phyloP scores from a whole-genome alignment of 2,329 filamentous ascomycete genomes.

The Rutstroemia sp. region DNA sequence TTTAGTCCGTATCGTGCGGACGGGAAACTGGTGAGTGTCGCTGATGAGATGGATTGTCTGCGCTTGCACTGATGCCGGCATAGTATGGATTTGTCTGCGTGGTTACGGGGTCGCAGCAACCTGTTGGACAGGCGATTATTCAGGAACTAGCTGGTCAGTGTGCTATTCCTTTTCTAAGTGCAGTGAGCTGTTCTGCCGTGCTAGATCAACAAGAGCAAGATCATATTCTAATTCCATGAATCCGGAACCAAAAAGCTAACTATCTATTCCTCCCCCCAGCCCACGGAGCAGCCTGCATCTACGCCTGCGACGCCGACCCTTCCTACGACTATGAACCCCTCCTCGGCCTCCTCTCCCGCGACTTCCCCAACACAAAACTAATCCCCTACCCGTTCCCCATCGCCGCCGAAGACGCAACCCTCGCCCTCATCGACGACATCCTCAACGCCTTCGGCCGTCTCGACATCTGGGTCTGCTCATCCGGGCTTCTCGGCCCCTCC shows the following conservation, averaged over 20 bases:
- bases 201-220: no score
- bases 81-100: constrained; percentile 47
- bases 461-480: constrained; percentile 54
- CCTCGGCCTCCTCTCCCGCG: no score
- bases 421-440: constrained; percentile 54
- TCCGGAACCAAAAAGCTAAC: no score
- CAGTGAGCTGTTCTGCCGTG: no score
- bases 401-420: constrained; percentile 51
- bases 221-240: no score
- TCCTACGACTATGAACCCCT: no score
- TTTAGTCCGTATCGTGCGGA: constrained; percentile 27
- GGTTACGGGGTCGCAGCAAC: constrained; percentile 31
- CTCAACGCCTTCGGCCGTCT: constrained; percentile 52
- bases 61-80: constrained; percentile 26
- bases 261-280: no score
- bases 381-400: constrained; percentile 49
- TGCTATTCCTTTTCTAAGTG: no score
- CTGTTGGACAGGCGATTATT: constrained; percentile 53
- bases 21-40: constrained; percentile 22
- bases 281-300: no score
- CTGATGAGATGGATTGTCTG: no score
- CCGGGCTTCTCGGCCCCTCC: constrained; percentile 44
- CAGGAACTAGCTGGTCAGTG: constrained; percentile 48
- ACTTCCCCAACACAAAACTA: no score
- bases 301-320: no score